These are phyloP conservation scores for Fusarium humuli DNA, from an alignment of 2,329 filamentous ascomycete genomes.

Conservation along the genomic window DNA sequence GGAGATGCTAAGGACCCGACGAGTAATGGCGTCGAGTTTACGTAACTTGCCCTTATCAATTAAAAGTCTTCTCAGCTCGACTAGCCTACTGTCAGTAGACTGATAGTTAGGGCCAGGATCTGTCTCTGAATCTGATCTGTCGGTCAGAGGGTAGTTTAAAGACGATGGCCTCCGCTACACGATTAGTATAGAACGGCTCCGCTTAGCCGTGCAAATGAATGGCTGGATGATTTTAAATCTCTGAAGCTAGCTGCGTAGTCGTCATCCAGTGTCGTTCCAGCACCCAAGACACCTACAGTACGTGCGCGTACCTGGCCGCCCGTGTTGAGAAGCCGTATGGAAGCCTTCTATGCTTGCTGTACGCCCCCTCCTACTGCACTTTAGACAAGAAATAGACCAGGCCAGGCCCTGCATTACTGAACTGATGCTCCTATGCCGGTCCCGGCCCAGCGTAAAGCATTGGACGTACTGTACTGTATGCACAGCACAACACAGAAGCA, in stretches of 20 bases:
- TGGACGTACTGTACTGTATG: background rate
- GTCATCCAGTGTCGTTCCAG: constrained; percentile 4
- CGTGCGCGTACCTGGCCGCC: background rate
- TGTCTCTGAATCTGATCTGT: constrained; percentile 6
- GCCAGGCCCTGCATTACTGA: constrained; percentile 29
- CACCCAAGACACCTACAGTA: background rate
- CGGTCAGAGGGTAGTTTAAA: constrained; percentile 19
- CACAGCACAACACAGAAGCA: constrained; percentile 12
- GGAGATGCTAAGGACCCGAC: constrained; percentile 17
- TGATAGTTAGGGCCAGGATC: constrained; percentile 6
- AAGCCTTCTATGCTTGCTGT: constrained; percentile 16
- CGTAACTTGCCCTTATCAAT: constrained; percentile 28
- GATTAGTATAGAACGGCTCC: constrained; percentile 9
- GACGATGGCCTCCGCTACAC: background rate
- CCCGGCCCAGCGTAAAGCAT: constrained; percentile 22
- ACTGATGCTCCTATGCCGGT: constrained; percentile 30
- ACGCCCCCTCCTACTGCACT: constrained; percentile 24
- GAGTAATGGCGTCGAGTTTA: constrained; percentile 30
- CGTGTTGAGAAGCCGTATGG: constrained; percentile 18
- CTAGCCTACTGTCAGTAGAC: constrained; percentile 1
- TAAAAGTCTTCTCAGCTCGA: background rate
- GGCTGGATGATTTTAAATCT: background rate
- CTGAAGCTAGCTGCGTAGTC: background rate
- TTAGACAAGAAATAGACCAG: constrained; percentile 25
- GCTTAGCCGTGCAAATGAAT: constrained; percentile 8